phyloP scores from a whole-genome alignment of 805 yeast genomes.

The Ogataea zsoltii region DNA sequence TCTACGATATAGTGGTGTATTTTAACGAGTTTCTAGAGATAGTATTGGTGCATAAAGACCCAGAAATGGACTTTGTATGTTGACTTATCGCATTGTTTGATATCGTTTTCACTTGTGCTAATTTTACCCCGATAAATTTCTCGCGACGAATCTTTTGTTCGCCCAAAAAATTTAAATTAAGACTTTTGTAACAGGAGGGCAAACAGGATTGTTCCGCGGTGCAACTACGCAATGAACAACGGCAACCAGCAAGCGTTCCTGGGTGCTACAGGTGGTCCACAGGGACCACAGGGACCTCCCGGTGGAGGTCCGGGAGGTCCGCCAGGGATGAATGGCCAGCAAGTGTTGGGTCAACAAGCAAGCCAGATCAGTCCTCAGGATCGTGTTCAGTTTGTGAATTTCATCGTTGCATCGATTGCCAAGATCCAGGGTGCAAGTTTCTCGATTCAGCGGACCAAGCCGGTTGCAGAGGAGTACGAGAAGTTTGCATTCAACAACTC shows the following conservation, averaged over 20 bases:
- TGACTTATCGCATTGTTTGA: too few species aligned
- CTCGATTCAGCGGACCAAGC: constrained; percentile 42
- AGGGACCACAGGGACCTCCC: constrained; percentile 5
- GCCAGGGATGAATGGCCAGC: background rate
- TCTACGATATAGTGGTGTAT: too few species aligned
- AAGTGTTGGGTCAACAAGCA: constrained; percentile 2
- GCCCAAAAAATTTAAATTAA: background rate
- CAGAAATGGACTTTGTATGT: too few species aligned
- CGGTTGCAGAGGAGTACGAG: constrained; percentile 71
- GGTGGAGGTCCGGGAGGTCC: background rate
- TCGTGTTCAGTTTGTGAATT: constrained; percentile 34
- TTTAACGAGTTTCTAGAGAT: too few species aligned
- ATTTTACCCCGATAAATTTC: too few species aligned
- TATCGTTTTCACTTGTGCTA: too few species aligned
- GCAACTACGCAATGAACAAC: constrained; percentile 7
- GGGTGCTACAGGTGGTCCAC: constrained; percentile 6
- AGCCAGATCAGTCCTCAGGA: constrained; percentile 32
- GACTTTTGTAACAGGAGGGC: background rate
- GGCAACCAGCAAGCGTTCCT: constrained; percentile 11
- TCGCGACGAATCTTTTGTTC: background rate
- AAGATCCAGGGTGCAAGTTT: constrained; percentile 35
- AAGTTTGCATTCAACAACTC: constrained; percentile 62
- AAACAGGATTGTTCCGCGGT: background rate
- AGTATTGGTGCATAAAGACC: too few species aligned
- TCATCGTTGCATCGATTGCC: constrained; percentile 33